Base-by-base conservation (phyloP, 2,329 filamentous ascomycete species). In the Cladosporium sp. region DNA sequence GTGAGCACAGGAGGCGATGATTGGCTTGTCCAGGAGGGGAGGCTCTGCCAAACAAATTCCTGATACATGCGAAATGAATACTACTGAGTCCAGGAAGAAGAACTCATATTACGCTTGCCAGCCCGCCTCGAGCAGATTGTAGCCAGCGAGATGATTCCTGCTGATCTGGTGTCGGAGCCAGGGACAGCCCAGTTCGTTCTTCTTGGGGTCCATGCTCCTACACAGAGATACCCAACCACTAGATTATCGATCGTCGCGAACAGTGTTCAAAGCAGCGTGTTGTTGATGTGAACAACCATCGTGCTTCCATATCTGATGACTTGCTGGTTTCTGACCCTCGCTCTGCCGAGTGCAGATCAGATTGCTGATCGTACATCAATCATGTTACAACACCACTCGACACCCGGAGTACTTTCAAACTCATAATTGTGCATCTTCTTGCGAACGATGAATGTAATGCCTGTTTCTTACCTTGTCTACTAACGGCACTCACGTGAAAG, bases 1-100 rank as follows among this genome's bases (percentile, higher is more conserved):
- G 68, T 28, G 69, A 72, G 5, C 46, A 54, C 39, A 65, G 63
- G 54, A 43, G 63, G 21, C 48, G 63, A n/a, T 63, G 36, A 63
- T 32, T 32, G 5, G 18, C 39, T 46, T 46, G 1, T 14, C 21
- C n/a, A n/a, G n/a, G n/a, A n/a, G n/a, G 3, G n/a, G 39, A 46
- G 39, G 10, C 3, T 46, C 3, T 21, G 6, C 11, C 39, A 46
- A 46, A n/a, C 39, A 46, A 13, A 13, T 46, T 46, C 6, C 39
- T 21, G 39, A 8, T 46, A 46, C 10, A 13, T 23, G 8, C n/a
- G 39, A 5, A 10, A 7, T 23, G 8, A 46, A 46, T 5, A 46
- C n/a, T 46, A 21, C 8, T 7, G 3, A 46, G 39, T 4, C 13
- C 39, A 46, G 10, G 1, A 23, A 1, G 39, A 46, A 46, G n/a